A percentile compares a stretch with the other conserved stretches of the same genome.
Conservation (phyloP, 2,329 filamentous ascomycete genomes). For the Elsinoe australis region DNA sequence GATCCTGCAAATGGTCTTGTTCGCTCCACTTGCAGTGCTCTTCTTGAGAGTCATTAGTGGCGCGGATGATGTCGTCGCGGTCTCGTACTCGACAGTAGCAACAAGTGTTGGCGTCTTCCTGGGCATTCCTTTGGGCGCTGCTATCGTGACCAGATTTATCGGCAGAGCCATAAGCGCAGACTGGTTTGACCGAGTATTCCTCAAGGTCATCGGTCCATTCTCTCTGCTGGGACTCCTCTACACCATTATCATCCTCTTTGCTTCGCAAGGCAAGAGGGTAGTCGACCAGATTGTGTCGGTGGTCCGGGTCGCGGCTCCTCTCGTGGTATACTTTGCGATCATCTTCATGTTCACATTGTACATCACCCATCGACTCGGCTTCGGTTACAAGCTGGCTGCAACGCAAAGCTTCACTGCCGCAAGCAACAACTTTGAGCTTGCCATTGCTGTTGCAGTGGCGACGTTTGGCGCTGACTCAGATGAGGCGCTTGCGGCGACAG, state of each 20-base stretch:
- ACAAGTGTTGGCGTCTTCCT: conserved; percentile 78
- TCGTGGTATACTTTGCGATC: conserved; percentile 71
- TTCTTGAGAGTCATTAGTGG: conserved; percentile 58
- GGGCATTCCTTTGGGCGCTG: conserved; percentile 70
- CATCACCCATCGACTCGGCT: conserved; percentile 57
- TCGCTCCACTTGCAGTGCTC: conserved; percentile 42
- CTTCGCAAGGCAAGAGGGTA: conserved; percentile 67
- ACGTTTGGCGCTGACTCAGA: conserved; percentile 70
- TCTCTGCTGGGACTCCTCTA: conserved; percentile 78
- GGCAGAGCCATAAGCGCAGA: conserved; percentile 50
- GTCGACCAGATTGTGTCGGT: conserved; percentile 79
- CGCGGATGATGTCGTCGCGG: conserved; percentile 31
- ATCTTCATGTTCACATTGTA: conserved; percentile 65
- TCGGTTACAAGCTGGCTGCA: conserved; percentile 60
- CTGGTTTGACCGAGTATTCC: conserved; percentile 62
- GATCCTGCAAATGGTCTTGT: conserved; percentile 43
- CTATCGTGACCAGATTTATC: conserved; percentile 63
- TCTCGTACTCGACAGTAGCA: conserved; percentile 62
- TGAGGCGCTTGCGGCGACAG: conserved; percentile 73
- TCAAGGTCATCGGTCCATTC: conserved; percentile 63
- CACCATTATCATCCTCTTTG: conserved; percentile 80
- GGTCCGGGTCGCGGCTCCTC: conserved; percentile 68
- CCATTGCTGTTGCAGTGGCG: conserved; percentile 79
- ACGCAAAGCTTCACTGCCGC: conserved; percentile 85
- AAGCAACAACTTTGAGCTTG: conserved; percentile 89